Conservation (phyloP, 2,329 filamentous ascomycete species). For the Phaeosphaeria sp. region DNA sequence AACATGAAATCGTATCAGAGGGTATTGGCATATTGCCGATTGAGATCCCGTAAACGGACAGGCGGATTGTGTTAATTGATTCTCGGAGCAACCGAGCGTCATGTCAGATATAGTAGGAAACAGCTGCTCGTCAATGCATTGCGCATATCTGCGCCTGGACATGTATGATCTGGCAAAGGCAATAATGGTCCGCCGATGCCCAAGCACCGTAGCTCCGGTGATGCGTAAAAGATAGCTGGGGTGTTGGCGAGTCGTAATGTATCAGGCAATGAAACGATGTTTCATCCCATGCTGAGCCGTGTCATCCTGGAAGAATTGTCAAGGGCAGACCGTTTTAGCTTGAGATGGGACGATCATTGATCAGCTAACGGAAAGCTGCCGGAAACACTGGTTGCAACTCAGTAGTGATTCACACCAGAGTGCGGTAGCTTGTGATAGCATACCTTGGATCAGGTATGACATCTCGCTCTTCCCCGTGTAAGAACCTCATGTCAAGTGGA, state of each 20-base stretch:
- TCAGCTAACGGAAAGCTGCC: background rate
- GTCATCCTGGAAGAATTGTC: background rate
- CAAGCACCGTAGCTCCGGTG: background rate
- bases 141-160: background rate
- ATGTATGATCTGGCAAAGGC: slow-evolving; percentile 3
- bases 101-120: background rate
- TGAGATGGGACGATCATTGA: slow-evolving; percentile 3
- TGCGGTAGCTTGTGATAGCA: too few species aligned
- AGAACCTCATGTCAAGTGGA: too few species aligned
- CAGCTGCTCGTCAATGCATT: background rate
- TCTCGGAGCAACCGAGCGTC: background rate
- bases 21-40: slow-evolving; percentile 1
- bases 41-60: background rate
- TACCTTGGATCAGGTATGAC: background rate
- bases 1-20: background rate
- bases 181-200: background rate
- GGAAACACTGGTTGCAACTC: too few species aligned
- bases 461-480: too few species aligned
- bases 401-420: too few species aligned
- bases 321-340: slow-evolving; percentile 3
- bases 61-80: background rate
- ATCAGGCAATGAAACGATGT: slow-evolving; percentile 2
- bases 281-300: background rate
- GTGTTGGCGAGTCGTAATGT: background rate
- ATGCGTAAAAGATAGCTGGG: background rate